These are phyloP conservation scores for Groenewaldozyma auringiensis DNA, from an alignment of 1,139 yeast genomes.

Conservation along the genomic window DNA sequence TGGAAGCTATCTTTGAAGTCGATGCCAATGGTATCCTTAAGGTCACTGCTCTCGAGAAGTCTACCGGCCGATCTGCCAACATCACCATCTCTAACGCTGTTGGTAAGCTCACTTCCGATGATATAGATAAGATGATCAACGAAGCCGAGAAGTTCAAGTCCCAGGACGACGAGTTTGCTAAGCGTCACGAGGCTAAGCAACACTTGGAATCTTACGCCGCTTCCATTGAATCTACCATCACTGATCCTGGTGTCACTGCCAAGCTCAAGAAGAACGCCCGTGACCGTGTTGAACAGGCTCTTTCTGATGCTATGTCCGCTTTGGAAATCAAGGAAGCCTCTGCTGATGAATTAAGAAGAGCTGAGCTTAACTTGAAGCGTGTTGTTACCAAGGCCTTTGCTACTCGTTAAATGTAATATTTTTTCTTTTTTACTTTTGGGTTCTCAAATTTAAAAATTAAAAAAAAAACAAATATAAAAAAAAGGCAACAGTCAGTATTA, in stretches of 20 bases:
- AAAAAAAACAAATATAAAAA: too few relatives aligned
- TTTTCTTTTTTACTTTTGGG: too few relatives aligned
- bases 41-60: constrained; percentile 99
- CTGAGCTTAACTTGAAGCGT: constrained; percentile 98
- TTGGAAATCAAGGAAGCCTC: constrained; percentile 94
- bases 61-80: constrained; percentile 99
- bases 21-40: constrained; percentile 99
- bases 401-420: constrained; percentile 89
- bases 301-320: constrained; percentile 97
- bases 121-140: constrained; percentile 96
- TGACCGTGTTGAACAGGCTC: constrained; percentile 97
- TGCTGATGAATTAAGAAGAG: constrained; percentile 98
- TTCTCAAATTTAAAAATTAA: too few relatives aligned
- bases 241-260: constrained; percentile 97
- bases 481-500: too few relatives aligned
- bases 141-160: constrained; percentile 99
- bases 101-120: constrained; percentile 96
- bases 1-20: constrained; percentile 98
- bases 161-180: constrained; percentile 98
- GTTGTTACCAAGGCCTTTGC: constrained; percentile 99
- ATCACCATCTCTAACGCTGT: constrained; percentile 99
- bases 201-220: constrained; percentile 98
- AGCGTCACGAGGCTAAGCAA: constrained; percentile 99
- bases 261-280: constrained; percentile 97
- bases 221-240: constrained; percentile 91